phyloP scores from a whole-genome alignment of 176 grass and related monocot genomes.

The Sorghum bicolor region Sorghum_bicolor_NCBIv3 NC_012871.2:72705501-72706000 shows the following conservation, averaged over 20 bases:
- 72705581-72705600: slow-evolving; percentile 49
- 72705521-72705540: slow-evolving; percentile 37
- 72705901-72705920: slow-evolving; percentile 69
- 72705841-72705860: slow-evolving; percentile 43
- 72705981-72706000: neutral
- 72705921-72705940: slow-evolving; percentile 77
- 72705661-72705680: slow-evolving; percentile 81
- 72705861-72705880: slow-evolving; percentile 3
- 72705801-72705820: slow-evolving; percentile 74
- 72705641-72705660: slow-evolving; percentile 74
- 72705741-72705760: slow-evolving; percentile 32
- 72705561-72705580: slow-evolving; percentile 49
- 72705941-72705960: slow-evolving; percentile 45
- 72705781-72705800: slow-evolving; percentile 40
- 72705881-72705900: slow-evolving; percentile 43
- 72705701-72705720: slow-evolving; percentile 46
- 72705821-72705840: slow-evolving; percentile 55
- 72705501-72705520: slow-evolving; percentile 29
- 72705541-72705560: slow-evolving; percentile 22
- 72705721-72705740: slow-evolving; percentile 46
- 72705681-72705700: slow-evolving; percentile 43
- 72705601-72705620: slow-evolving; percentile 29
- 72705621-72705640: slow-evolving; percentile 32
- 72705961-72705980: slow-evolving; percentile 28
- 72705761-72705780: slow-evolving; percentile 42